Percentiles rank a stretch among this genome's conserved stretches.
phyloP scores from a whole-genome alignment of 148 eudicot species.

The Nepenthes gracilis region DNA sequence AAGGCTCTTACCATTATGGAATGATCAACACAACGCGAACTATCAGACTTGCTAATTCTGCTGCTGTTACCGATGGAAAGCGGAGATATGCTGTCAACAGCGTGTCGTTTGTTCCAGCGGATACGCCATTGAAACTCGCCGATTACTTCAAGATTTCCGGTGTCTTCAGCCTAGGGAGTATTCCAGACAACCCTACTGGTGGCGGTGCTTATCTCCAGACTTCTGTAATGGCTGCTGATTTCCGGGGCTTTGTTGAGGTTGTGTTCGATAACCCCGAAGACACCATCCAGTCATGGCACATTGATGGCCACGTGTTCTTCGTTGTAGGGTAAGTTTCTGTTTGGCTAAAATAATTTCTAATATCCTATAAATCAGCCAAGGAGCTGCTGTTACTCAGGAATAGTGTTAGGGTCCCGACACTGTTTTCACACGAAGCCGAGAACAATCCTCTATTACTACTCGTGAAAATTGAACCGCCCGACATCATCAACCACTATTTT shows the following conservation, averaged over 20 bases:
- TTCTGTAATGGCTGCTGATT: constrained; percentile 53
- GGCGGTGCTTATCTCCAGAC: constrained; percentile 34
- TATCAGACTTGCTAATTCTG: constrained; percentile 39
- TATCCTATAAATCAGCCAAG: too few relatives aligned
- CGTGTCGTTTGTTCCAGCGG: constrained; percentile 37
- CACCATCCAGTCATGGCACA: constrained; percentile 42
- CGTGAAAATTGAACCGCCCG: too few relatives aligned
- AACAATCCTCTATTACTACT: too few relatives aligned
- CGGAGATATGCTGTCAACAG: constrained; percentile 52
- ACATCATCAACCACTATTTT: too few relatives aligned
- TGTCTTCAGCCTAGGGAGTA: constrained; percentile 47
- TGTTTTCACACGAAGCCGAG: too few relatives aligned
- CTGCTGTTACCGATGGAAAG: constrained; percentile 29
- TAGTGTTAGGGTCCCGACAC: too few relatives aligned
- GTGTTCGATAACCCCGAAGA: constrained; percentile 47
- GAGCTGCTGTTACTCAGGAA: too few relatives aligned
- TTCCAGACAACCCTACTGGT: constrained; percentile 38
- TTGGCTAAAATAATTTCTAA: background rate
- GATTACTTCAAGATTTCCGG: constrained; percentile 43
- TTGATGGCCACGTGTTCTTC: constrained; percentile 41
- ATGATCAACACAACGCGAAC: constrained; percentile 48
- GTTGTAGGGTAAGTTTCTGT: constrained; percentile 33
- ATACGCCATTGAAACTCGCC: constrained; percentile 52
- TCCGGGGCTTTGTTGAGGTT: constrained; percentile 35
- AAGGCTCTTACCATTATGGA: constrained; percentile 56